phyloP scores from a whole-genome alignment of 768 basidiomycete species.

The Boletus subcaerulescens region DNA sequence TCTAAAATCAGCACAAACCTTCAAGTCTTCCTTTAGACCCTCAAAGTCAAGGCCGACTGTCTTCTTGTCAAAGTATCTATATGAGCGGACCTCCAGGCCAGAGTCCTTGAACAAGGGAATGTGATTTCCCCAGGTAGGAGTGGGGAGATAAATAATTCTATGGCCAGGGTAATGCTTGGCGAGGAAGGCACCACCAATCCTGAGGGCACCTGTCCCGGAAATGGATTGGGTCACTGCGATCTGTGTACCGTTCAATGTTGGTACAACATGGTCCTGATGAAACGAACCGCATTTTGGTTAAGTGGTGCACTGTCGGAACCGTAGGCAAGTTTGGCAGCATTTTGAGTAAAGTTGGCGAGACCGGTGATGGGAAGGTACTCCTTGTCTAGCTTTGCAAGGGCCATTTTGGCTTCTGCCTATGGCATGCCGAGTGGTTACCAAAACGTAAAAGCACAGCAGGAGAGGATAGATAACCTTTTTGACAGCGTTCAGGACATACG shows the following conservation, averaged over 20 bases:
- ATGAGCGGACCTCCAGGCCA: conserved; percentile 87
- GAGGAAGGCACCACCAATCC: conserved; percentile 92
- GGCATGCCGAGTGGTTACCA: neutral
- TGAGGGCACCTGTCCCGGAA: conserved; percentile 95
- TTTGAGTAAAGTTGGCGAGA: conserved; percentile 78
- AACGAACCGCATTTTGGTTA: conserved; percentile 66
- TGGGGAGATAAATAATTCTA: conserved; percentile 87
- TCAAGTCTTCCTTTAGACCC: conserved; percentile 83
- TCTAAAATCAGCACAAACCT: conserved; percentile 45
- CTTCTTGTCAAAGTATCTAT: conserved; percentile 91
- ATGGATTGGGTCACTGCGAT: conserved; percentile 90
- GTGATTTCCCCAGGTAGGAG: conserved; percentile 98
- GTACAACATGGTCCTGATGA: neutral
- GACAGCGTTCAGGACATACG: conserved; percentile 87
- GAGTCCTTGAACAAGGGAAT: conserved; percentile 91
- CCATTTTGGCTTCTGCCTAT: conserved; percentile 76
- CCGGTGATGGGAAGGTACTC: conserved; percentile 98
- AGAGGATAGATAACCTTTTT: conserved; percentile 57
- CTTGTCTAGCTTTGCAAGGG: conserved; percentile 72
- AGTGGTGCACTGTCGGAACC: conserved; percentile 76
- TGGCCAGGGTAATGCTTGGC: conserved; percentile 84
- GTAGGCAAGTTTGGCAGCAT: conserved; percentile 88
- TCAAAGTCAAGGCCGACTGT: conserved; percentile 92
- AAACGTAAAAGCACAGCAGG: neutral
- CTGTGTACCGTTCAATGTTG: conserved; percentile 36